Base-by-base conservation (phyloP, 1,284 basidiomycete genomes). In the Thecaphora thlaspeos region DNA sequence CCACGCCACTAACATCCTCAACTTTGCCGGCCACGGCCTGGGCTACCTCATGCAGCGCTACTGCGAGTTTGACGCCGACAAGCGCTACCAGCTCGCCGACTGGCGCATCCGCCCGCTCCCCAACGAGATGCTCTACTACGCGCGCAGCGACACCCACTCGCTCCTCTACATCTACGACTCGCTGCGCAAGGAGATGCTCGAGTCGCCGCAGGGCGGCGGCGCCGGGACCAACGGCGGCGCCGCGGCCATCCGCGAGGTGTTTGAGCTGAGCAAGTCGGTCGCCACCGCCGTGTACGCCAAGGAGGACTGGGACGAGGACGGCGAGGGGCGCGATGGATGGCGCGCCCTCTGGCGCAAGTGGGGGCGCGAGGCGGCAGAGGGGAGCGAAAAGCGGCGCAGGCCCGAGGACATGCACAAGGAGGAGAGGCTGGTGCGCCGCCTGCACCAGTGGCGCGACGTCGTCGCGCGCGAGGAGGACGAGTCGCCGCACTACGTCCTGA, bases 71-170 rank as follows among this genome's bases (percentile, higher is more conserved):
- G 84, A 84, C n/a, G 85, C 94, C 0, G 94, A 98, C 81, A 98
- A 98, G 80, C 85, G 90, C 19, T 97, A 93, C 76, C 94, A 97
- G 76, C 82, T 92, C 17, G 94, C 94, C 11, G 94, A 98, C 78
- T 98, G 94, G 94, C 86, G 94, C 23, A 90, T 96, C 68, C 73
- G 89, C 42, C 94, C 94, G 0, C 80, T 98, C 10, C 88, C 92
- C 0, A 79, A 84, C 41, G 90, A 90, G 68, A 95, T 97, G 92
- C 80, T 91, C 26, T 82, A 84, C 50, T 98, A 98, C 76, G 94
- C 94, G 2, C 87, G 92, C 19, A 89, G 90, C 4, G 94, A 98
- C 78, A 98, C 94, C 0, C 94, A 98, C 78, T 95, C 89, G 79
- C 83, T 98, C 2, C 82, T 97, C 19, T 91, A 86, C 80, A 87